phyloP scores from a whole-genome alignment of 208 protist genomes.

The Trypanosoma cruzi region DNA sequence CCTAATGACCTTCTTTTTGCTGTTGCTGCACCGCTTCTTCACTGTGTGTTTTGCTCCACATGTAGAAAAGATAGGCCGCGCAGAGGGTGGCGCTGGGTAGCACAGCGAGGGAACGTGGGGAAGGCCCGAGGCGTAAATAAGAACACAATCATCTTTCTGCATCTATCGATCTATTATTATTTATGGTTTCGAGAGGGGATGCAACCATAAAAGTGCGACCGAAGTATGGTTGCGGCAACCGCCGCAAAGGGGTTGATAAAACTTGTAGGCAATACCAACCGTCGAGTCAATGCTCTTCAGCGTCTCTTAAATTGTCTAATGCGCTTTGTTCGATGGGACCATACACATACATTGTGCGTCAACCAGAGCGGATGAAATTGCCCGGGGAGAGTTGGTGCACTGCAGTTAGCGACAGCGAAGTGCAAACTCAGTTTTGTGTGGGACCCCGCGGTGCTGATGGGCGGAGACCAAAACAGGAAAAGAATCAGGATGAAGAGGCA shows the following conservation, averaged over 20 bases:
- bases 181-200: not conserved
- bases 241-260: not conserved
- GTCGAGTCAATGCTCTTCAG: not conserved
- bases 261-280: not conserved
- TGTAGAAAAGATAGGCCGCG: too few relatives aligned
- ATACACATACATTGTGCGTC: slow-evolving; percentile 24
- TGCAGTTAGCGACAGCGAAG: not conserved
- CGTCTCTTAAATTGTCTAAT: slow-evolving; percentile 1
- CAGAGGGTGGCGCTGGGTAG: too few relatives aligned
- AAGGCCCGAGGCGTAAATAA: too few relatives aligned
- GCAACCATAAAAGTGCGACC: not conserved
- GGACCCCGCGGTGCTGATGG: not conserved
- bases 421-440: not conserved
- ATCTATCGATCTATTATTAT: not conserved
- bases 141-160: too few relatives aligned
- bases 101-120: too few relatives aligned
- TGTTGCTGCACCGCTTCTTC: too few relatives aligned
- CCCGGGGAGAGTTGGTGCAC: not conserved
- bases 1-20: too few relatives aligned
- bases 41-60: too few relatives aligned
- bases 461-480: not conserved
- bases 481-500: not conserved
- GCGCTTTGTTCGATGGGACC: slow-evolving; percentile 18
- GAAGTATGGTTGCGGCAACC: not conserved
- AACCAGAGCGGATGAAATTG: slow-evolving; percentile 10